A percentile compares a stretch with the other conserved stretches of the same genome.
phyloP scores from a whole-genome alignment of 495 filamentous ascomycete genomes.

The Penicillium desertorum region DNA sequence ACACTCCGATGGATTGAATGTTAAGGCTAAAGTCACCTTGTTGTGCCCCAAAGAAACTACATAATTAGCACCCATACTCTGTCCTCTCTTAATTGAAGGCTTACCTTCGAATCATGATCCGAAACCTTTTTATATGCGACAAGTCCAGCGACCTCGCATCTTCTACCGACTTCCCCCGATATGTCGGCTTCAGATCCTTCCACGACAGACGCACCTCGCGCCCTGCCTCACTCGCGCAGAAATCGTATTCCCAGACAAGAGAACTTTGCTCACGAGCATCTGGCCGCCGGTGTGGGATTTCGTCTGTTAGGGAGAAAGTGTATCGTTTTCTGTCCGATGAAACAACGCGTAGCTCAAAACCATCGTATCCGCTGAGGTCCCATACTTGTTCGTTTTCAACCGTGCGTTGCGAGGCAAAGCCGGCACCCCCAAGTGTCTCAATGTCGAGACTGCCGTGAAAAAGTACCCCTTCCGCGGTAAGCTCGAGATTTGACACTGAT shows the following conservation, averaged over 20 bases:
- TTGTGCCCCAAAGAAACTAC: slow-evolving; percentile 74
- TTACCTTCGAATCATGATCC: slow-evolving; percentile 78
- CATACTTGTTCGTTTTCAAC: slow-evolving; percentile 47
- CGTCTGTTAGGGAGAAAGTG: slow-evolving; percentile 72
- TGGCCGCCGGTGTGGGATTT: slow-evolving; percentile 50
- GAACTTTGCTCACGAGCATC: slow-evolving; percentile 65
- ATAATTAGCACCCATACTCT: slow-evolving; percentile 8
- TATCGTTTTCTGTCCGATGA: slow-evolving; percentile 57
- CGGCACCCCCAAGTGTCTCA: slow-evolving; percentile 73
- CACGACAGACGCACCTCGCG: slow-evolving; percentile 53
- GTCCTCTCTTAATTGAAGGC: slow-evolving; percentile 14
- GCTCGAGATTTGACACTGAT: slow-evolving; percentile 54
- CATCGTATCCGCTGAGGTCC: slow-evolving; percentile 57
- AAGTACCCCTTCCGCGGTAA: slow-evolving; percentile 24
- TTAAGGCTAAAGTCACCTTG: slow-evolving; percentile 64
- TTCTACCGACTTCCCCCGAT: slow-evolving; percentile 63
- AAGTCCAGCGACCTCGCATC: slow-evolving; percentile 56
- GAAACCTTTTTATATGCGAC: slow-evolving; percentile 60
- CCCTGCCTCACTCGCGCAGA: slow-evolving; percentile 14
- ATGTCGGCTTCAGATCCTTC: slow-evolving; percentile 65
- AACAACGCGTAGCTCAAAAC: slow-evolving; percentile 46
- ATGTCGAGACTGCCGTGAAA: slow-evolving; percentile 74
- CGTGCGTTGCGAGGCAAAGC: slow-evolving; percentile 78
- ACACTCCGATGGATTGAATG: slow-evolving; percentile 51
- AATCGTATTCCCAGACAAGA: slow-evolving; percentile 50